A percentile compares a stretch with the other conserved stretches of the same genome.
Evolutionary conservation across 139 green algal species (phyloP).

Genomic region (Closterium sp.): DNA sequence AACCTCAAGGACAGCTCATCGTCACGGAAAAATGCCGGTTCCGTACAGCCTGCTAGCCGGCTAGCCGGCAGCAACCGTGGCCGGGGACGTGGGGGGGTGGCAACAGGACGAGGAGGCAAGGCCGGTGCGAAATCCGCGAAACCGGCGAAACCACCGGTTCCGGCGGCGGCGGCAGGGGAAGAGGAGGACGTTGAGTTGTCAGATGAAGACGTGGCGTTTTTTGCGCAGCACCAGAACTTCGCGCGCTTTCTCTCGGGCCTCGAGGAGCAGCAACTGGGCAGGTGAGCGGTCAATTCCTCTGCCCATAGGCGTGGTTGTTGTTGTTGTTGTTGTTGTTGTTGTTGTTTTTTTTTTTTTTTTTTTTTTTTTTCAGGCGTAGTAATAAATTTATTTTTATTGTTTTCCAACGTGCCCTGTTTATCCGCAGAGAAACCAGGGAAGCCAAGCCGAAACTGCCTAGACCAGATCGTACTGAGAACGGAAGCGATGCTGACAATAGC

Average conservation of each 20-base stretch:
- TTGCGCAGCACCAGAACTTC: slow-evolving; percentile 16
- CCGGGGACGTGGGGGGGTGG: not conserved
- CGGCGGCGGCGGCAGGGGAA: not conserved
- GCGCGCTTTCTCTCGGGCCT: slow-evolving; percentile 29
- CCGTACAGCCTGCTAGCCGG: not conserved
- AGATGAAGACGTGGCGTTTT: slow-evolving; percentile 38
- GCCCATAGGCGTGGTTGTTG: too few species aligned
- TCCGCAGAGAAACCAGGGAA: not conserved
- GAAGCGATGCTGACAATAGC: not conserved
- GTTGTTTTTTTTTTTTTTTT: too few species aligned
- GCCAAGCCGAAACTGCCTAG: not conserved
- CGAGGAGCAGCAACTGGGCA: slow-evolving; percentile 20
- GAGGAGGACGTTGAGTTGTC: slow-evolving; percentile 43
- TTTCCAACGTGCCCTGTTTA: not conserved
- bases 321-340: too few species aligned
- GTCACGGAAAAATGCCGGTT: not conserved
- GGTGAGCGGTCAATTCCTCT: not conserved
- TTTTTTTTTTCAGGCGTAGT: too few species aligned
- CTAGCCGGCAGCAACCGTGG: not conserved
- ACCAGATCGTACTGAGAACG: not conserved
- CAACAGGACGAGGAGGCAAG: not conserved
- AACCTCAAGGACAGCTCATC: not conserved
- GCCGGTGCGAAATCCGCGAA: not conserved
- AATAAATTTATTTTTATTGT: too few species aligned
- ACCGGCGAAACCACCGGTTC: not conserved